Evolutionary conservation across 768 basidiomycete species (phyloP).

Genomic region (Suillus occidentalis): DNA sequence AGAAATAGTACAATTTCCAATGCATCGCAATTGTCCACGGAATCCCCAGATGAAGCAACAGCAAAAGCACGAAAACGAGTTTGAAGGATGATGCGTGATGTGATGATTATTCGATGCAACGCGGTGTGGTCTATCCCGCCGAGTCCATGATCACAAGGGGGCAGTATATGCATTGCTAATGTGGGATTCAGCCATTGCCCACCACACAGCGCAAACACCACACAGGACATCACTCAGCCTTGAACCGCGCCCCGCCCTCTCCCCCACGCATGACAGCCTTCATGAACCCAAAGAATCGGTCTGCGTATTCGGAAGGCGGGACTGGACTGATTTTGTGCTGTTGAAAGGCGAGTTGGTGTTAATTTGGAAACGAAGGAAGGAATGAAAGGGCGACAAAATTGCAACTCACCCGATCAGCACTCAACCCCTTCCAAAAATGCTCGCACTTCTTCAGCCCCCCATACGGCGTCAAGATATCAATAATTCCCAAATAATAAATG

Average conservation of each 20-base stretch:
- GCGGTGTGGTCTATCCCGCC: neutral
- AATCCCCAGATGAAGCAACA: conserved; percentile 3
- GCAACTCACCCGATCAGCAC: conserved; percentile 79
- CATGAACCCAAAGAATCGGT: conserved; percentile 88
- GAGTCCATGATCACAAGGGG: neutral
- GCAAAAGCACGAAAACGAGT: neutral
- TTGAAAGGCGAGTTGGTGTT: conserved; percentile 2
- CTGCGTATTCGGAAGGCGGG: conserved; percentile 81
- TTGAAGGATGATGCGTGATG: neutral
- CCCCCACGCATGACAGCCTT: conserved; percentile 83
- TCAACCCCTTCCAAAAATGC: conserved; percentile 89
- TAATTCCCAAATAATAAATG: conserved; percentile 94
- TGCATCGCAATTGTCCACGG: conserved; percentile 1
- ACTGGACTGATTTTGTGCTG: conserved; percentile 97
- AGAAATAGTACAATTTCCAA: neutral
- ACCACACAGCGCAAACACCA: neutral
- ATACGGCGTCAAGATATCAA: conserved; percentile 96
- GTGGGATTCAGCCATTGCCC: neutral
- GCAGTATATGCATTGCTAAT: neutral
- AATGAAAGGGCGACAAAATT: neutral
- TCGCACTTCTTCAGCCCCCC: conserved; percentile 74
- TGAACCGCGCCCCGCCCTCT: conserved; percentile 57
- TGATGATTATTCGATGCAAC: neutral
- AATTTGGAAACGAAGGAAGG: neutral
- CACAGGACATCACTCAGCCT: conserved; percentile 34